Evolutionary conservation across 31 red algal genomes (phyloP).

Genomic region (Odonthalia washingtoniensis): DNA sequence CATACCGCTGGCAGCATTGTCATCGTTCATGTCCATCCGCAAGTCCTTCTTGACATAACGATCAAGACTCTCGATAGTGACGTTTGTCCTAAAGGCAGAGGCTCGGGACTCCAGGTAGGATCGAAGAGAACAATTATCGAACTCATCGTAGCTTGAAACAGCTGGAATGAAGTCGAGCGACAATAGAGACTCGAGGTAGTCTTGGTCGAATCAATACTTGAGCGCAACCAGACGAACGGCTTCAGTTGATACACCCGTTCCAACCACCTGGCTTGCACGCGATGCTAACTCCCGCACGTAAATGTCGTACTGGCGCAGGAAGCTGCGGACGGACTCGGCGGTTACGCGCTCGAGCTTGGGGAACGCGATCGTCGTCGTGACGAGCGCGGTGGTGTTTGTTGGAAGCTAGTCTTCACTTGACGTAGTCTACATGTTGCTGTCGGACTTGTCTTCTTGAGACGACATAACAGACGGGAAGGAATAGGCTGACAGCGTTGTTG

Average conservation of each 20-base stretch:
- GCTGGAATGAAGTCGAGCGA: not conserved
- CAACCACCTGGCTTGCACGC: too few relatives aligned
- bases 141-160: not conserved
- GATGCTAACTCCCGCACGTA: slow-evolving; percentile 4
- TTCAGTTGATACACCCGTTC: too few relatives aligned
- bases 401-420: not conserved
- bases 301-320: slow-evolving; percentile 23
- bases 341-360: not conserved
- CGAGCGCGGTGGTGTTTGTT: not conserved
- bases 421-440: slow-evolving; percentile 5
- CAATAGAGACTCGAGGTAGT: slow-evolving; percentile 13
- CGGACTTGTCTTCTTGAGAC: not conserved
- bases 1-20: not conserved
- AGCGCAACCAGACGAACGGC: too few relatives aligned
- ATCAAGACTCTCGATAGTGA: not conserved
- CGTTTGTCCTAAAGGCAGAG: not conserved
- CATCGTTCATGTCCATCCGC: not conserved
- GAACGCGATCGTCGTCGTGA: slow-evolving; percentile 40
- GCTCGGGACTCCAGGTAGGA: slow-evolving; percentile 7
- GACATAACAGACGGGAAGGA: too few relatives aligned
- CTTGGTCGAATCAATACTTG: slow-evolving; percentile 13
- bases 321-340: not conserved
- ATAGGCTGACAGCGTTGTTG: not conserved
- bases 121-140: not conserved
- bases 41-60: not conserved